Conservation (phyloP, 2,329 filamentous ascomycete species). For the Alternaria alternata region DNA sequence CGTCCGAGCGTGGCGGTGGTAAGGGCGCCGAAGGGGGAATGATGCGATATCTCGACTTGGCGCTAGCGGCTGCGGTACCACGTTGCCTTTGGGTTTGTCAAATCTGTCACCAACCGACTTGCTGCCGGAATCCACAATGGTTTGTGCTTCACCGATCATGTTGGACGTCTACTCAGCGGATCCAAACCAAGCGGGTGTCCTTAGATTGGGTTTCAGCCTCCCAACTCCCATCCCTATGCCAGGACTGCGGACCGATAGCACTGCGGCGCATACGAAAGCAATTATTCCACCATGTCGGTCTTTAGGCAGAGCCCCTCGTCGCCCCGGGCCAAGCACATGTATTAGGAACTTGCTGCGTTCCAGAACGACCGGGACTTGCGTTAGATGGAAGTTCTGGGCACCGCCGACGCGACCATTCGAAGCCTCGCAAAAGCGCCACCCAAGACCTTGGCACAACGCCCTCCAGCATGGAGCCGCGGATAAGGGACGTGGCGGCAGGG, state of each 20-base stretch:
- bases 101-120: constrained; percentile 12
- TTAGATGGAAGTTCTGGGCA: constrained; percentile 36
- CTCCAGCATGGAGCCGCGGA: constrained; percentile 26
- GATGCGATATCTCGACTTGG: constrained; percentile 17
- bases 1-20: constrained; percentile 40
- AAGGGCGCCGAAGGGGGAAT: constrained; percentile 5
- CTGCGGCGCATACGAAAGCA: constrained; percentile 24
- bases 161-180: not conserved
- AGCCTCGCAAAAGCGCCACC: constrained; percentile 41
- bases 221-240: constrained; percentile 1
- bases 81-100: constrained; percentile 29
- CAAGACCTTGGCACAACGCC: constrained; percentile 49
- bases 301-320: constrained; percentile 23
- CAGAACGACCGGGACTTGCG: constrained; percentile 42
- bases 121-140: not conserved
- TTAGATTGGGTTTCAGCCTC: constrained; percentile 30
- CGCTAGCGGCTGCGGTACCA: constrained; percentile 34
- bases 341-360: constrained; percentile 45
- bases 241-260: constrained; percentile 20
- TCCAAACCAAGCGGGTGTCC: constrained; percentile 7
- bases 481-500: constrained; percentile 30
- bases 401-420: constrained; percentile 32
- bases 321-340: constrained; percentile 45
- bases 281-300: constrained; percentile 17
- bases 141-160: constrained; percentile 11